Conservation (phyloP, 495 filamentous ascomycete species). For the Amniculicola lignicola region DNA sequence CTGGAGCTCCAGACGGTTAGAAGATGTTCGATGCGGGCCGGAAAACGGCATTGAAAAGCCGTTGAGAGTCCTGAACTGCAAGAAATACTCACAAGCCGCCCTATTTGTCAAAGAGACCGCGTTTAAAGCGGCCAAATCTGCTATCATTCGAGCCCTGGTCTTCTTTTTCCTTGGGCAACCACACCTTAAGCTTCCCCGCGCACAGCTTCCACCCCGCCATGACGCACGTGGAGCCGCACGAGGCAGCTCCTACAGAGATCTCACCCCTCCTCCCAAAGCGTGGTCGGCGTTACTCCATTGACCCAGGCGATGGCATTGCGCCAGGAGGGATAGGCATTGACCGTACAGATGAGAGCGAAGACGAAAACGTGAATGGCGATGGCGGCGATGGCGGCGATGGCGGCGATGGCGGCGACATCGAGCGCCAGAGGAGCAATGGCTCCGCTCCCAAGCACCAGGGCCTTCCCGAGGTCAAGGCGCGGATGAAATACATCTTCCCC, state of each 20-base stretch:
- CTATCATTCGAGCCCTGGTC: no score
- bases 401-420: slow-evolving; percentile 32
- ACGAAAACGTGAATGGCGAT: neutral
- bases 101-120: no score
- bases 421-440: slow-evolving; percentile 33
- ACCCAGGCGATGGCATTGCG: slow-evolving; percentile 20
- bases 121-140: no score
- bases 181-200: no score
- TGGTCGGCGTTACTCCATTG: slow-evolving; percentile 1
- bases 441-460: slow-evolving; percentile 39
- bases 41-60: no score
- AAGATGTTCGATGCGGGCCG: no score
- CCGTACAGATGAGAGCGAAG: neutral
- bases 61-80: no score
- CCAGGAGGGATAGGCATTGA: slow-evolving; percentile 23
- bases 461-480: slow-evolving; percentile 44
- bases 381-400: slow-evolving; percentile 15
- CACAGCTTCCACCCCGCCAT: slow-evolving; percentile 5
- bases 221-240: neutral
- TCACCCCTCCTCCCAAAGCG: slow-evolving; percentile 35
- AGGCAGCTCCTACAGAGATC: slow-evolving; percentile 27
- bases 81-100: no score
- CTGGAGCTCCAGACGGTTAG: no score
- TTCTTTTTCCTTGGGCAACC: no score
- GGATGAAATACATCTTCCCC: slow-evolving; percentile 54